Conservation (phyloP, 768 basidiomycete genomes). For the Gautieria morchelliformis region DNA sequence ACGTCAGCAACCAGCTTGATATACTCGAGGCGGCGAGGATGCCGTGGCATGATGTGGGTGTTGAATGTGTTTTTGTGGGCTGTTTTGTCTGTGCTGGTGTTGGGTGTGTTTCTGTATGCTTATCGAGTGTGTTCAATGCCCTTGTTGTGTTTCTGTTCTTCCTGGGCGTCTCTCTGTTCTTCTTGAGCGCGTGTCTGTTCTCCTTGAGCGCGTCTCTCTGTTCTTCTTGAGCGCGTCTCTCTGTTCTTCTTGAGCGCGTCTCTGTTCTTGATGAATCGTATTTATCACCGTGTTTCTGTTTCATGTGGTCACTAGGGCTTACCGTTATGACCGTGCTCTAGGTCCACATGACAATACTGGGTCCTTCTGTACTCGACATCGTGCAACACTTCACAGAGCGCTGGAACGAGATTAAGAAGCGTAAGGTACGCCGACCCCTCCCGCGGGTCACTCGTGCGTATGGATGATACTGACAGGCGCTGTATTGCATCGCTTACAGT, state of each 20-base stretch:
- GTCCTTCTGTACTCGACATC: constrained; percentile 80
- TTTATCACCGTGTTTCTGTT: no score
- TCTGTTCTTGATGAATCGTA: no score
- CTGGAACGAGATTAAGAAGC: constrained; percentile 84
- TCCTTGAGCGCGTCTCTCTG: no score
- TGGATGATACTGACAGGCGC: background rate
- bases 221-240: no score
- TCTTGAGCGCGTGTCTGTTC: no score
- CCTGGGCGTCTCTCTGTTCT: no score
- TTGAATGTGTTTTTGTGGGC: constrained; percentile 1
- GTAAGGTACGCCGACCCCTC: constrained; percentile 41
- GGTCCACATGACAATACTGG: constrained; percentile 80
- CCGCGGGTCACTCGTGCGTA: background rate
- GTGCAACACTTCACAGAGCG: constrained; percentile 89
- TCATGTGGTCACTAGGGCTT: background rate
- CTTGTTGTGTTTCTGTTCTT: no score
- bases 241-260: no score
- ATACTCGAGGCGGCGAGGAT: constrained; percentile 63
- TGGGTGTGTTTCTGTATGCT: no score
- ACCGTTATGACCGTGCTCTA: constrained; percentile 16
- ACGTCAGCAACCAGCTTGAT: constrained; percentile 59
- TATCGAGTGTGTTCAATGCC: no score
- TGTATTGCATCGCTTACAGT: constrained; percentile 13
- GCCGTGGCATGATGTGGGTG: constrained; percentile 92
- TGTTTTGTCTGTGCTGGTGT: background rate